These are phyloP conservation scores for Pyronema omphalodes DNA, from an alignment of 495 filamentous ascomycete genomes.

Conservation along the genomic window DNA sequence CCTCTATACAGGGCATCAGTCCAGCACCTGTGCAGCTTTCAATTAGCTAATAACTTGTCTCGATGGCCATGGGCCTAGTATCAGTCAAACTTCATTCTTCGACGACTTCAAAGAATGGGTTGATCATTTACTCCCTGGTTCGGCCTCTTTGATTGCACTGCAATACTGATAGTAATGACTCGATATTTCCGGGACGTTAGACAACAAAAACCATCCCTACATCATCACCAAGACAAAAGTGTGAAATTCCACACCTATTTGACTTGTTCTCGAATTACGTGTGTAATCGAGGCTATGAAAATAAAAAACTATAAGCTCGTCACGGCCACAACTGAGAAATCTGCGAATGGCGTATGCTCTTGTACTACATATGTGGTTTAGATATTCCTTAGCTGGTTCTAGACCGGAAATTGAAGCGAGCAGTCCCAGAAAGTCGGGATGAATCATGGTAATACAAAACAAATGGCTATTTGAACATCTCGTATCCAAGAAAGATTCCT, in stretches of 20 bases:
- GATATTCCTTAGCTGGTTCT: not conserved
- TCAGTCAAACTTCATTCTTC: not conserved
- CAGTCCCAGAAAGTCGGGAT: not conserved
- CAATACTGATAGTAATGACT: not conserved
- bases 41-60: too few relatives aligned
- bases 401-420: not conserved
- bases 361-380: not conserved
- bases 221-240: not conserved
- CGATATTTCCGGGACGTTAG: not conserved
- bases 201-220: not conserved
- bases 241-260: not conserved
- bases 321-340: not conserved
- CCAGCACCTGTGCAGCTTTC: too few relatives aligned
- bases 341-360: too few relatives aligned
- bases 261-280: not conserved
- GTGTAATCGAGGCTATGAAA: not conserved
- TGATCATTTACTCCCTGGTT: not conserved
- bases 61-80: too few relatives aligned
- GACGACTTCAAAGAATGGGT: not conserved
- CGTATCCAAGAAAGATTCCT: too few relatives aligned
- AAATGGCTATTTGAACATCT: not conserved
- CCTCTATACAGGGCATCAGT: too few relatives aligned
- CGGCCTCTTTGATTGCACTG: not conserved
- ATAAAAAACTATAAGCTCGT: not conserved
- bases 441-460: not conserved